phyloP scores from a whole-genome alignment of 768 basidiomycete species.

The Crepidotus variabilis region DNA sequence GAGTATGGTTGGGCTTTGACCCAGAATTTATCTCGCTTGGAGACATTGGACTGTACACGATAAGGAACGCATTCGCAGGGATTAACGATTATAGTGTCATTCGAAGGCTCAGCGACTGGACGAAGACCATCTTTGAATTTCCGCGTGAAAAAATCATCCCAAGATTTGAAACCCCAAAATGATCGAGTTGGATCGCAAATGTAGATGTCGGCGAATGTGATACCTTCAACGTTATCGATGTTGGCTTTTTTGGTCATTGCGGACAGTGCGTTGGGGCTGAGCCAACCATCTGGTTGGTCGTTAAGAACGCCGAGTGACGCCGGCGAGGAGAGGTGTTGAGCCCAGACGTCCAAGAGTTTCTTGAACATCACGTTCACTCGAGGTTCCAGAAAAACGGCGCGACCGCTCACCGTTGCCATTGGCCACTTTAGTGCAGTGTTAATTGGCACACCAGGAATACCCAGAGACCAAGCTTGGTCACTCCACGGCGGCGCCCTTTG shows the following conservation, averaged over 20 bases:
- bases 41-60: slow-evolving; percentile 33
- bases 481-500: not conserved
- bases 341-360: slow-evolving; percentile 40
- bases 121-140: slow-evolving; percentile 36
- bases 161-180: slow-evolving; percentile 44
- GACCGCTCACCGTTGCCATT: slow-evolving; percentile 32
- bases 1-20: slow-evolving; percentile 55
- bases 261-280: slow-evolving; percentile 21
- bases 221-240: not conserved
- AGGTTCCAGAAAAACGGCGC: slow-evolving; percentile 32
- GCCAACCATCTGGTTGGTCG: slow-evolving; percentile 40
- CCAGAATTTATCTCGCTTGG: slow-evolving; percentile 49
- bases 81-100: slow-evolving; percentile 35
- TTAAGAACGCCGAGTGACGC: slow-evolving; percentile 40
- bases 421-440: slow-evolving; percentile 8
- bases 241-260: slow-evolving; percentile 15
- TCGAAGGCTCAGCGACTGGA: slow-evolving; percentile 26
- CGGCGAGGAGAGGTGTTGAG: slow-evolving; percentile 38
- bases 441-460: not conserved
- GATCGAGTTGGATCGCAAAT: slow-evolving; percentile 22
- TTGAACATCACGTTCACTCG: slow-evolving; percentile 40
- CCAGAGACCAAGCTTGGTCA: not conserved
- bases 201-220: not conserved
- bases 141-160: slow-evolving; percentile 57
- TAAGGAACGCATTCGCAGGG: slow-evolving; percentile 54